phyloP scores from a whole-genome alignment of 495 filamentous ascomycete genomes.

The Hypoxylon trugodes region DNA sequence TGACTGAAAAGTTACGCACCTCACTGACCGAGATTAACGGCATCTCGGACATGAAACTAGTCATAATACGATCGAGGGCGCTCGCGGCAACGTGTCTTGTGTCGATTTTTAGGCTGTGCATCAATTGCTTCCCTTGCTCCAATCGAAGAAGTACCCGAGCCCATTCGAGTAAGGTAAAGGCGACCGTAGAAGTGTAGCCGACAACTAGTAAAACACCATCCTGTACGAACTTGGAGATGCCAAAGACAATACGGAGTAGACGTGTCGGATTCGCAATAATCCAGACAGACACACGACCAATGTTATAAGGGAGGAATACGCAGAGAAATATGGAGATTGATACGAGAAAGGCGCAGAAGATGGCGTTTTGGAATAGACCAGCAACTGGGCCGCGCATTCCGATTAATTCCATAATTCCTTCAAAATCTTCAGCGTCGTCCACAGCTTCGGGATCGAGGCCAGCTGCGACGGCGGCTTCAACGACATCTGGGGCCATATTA shows the following conservation, averaged over 20 bases:
- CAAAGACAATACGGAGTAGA: slow-evolving; percentile 73
- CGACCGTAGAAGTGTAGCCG: slow-evolving; percentile 42
- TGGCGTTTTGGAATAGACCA: slow-evolving; percentile 89
- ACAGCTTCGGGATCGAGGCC: slow-evolving; percentile 58
- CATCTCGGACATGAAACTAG: slow-evolving; percentile 50
- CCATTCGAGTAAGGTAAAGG: slow-evolving; percentile 37
- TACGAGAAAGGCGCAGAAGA: slow-evolving; percentile 91
- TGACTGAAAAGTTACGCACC: slow-evolving; percentile 57
- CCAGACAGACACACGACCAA: slow-evolving; percentile 83
- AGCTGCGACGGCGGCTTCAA: slow-evolving; percentile 52
- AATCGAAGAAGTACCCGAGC: slow-evolving; percentile 31
- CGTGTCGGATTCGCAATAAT: slow-evolving; percentile 80
- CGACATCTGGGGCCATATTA: slow-evolving; percentile 45
- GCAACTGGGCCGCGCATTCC: slow-evolving; percentile 94
- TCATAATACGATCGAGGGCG: slow-evolving; percentile 50
- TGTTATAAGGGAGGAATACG: slow-evolving; percentile 90
- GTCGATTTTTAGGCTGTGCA: slow-evolving; percentile 27
- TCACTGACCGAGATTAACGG: slow-evolving; percentile 50
- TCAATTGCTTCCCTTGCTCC: slow-evolving; percentile 27
- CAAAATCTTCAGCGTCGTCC: slow-evolving; percentile 96
- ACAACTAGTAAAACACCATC: slow-evolving; percentile 53
- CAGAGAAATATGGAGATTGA: slow-evolving; percentile 83
- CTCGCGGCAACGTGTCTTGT: slow-evolving; percentile 30
- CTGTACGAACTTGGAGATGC: slow-evolving; percentile 72
- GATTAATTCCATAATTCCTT: slow-evolving; percentile 94